A percentile compares a stretch with the other conserved stretches of the same genome.
These are phyloP conservation scores for Linderina pennispora DNA, from an alignment of 192 early-diverging fungal species.

Conservation along the genomic window DNA sequence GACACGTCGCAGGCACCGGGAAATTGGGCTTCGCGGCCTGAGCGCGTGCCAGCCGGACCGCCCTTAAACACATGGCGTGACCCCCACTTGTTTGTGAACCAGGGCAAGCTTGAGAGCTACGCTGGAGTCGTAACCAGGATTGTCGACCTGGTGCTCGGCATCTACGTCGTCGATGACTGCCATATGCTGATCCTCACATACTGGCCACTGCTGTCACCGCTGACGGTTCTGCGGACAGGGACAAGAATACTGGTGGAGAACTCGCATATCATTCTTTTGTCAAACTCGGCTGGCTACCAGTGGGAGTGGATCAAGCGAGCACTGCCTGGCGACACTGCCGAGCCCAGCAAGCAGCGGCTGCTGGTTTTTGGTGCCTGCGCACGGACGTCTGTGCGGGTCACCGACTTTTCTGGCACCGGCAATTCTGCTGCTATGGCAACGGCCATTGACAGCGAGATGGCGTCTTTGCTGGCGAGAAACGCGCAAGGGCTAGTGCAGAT, in stretches of 20 bases:
- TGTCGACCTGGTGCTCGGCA: constrained; percentile 22
- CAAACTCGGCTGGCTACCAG: constrained; percentile 18
- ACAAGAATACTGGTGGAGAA: constrained; percentile 29
- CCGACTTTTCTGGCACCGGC: constrained; percentile 4
- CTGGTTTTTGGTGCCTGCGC: constrained; percentile 37
- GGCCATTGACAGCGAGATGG: neutral
- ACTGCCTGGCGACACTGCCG: neutral
- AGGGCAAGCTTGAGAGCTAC: constrained; percentile 29
- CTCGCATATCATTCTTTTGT: constrained; percentile 20
- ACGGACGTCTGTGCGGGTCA: constrained; percentile 19
- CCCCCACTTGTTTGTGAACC: constrained; percentile 12
- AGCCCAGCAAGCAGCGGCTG: neutral
- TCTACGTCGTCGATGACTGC: constrained; percentile 28
- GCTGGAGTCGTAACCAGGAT: constrained; percentile 23
- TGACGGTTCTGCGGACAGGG: constrained; percentile 22
- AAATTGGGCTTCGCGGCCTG: too few species aligned
- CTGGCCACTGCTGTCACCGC: constrained; percentile 26
- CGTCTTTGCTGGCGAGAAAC: constrained; percentile 1
- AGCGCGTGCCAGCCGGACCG: neutral
- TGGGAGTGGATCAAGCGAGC: constrained; percentile 30
- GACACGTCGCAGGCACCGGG: too few species aligned
- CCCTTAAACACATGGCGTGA: neutral
- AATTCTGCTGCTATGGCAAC: neutral
- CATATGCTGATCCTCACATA: constrained; percentile 28
- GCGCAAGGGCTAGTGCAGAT: constrained; percentile 20